Conservation (phyloP, 345 rosid genomes). For the Rhizophora apiculata region DNA sequence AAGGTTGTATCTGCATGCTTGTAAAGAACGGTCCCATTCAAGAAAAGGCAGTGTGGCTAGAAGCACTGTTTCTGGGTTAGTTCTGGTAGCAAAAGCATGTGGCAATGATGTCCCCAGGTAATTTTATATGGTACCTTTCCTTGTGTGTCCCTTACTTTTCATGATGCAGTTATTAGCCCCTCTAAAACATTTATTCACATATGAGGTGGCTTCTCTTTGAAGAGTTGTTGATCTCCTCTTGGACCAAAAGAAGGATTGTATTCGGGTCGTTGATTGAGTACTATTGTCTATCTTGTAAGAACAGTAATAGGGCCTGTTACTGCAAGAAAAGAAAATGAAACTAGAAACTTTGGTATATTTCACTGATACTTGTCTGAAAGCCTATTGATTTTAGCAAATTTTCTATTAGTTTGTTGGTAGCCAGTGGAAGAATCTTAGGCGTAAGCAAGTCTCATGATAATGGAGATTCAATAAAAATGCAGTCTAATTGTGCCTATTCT, state of each 20-base stretch:
- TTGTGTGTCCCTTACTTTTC: constrained; percentile 4
- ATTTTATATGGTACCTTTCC: neutral
- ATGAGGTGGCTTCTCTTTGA: neutral
- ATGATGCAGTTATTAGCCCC: neutral
- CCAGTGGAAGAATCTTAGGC: too few species aligned
- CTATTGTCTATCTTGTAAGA: neutral
- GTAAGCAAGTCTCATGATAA: too few species aligned
- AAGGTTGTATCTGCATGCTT: constrained; percentile 75
- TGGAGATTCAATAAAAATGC: too few species aligned
- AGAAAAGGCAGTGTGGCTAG: constrained; percentile 76
- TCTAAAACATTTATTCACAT: neutral
- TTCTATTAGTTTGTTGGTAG: too few species aligned
- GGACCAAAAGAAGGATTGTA: neutral
- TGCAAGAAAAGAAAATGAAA: too few species aligned
- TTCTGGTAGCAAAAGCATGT: constrained; percentile 85
- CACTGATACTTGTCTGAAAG: too few species aligned
- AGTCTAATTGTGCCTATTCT: neutral
- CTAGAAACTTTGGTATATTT: too few species aligned
- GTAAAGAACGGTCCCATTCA: constrained; percentile 42
- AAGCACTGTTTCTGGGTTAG: constrained; percentile 76
- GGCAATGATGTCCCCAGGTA: constrained; percentile 98
- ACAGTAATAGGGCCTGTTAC: neutral
- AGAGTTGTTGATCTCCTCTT: neutral
- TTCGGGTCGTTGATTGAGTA: neutral
- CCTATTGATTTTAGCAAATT: too few species aligned